Conservation (phyloP, 140 eudicot genomes). For the Erigeron philadelphicus region DNA sequence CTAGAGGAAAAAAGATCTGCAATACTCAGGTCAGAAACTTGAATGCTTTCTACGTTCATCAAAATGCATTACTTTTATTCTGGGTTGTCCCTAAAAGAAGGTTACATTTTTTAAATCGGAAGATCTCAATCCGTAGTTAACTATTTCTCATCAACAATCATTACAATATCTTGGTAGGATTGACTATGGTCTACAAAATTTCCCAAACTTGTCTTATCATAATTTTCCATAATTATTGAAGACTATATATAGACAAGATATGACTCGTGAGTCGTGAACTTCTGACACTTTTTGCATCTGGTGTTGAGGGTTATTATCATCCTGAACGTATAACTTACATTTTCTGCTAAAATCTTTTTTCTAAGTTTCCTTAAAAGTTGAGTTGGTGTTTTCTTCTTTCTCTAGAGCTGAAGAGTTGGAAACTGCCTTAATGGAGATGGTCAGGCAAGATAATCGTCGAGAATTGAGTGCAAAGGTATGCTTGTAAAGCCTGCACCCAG, state of each 20-base stretch:
- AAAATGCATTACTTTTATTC: background rate
- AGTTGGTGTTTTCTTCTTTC: constrained; percentile 15
- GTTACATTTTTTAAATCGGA: background rate
- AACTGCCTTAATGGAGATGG: constrained; percentile 98
- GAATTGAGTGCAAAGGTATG: constrained; percentile 81
- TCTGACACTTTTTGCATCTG: background rate
- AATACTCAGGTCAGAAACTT: constrained; percentile 71
- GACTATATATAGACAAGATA: background rate
- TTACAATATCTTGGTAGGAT: constrained; percentile 9
- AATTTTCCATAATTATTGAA: background rate
- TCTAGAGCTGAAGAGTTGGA: constrained; percentile 96
- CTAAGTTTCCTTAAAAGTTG: background rate
- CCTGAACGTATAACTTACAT: background rate
- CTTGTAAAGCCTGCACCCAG: background rate
- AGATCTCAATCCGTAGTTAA: background rate
- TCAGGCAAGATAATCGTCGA: constrained; percentile 85
- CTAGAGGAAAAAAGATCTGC: constrained; percentile 90
- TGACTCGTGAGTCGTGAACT: background rate
- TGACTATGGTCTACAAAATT: background rate
- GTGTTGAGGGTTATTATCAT: background rate
- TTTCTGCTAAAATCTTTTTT: background rate
- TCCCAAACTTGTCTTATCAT: background rate
- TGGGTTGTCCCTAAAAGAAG: constrained; percentile 1
- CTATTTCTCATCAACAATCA: background rate
- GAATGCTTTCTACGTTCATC: constrained; percentile 5